These are phyloP conservation scores for Globisporangium okanoganense DNA, from an alignment of 352 stramenopile species.

Conservation along the genomic window DNA sequence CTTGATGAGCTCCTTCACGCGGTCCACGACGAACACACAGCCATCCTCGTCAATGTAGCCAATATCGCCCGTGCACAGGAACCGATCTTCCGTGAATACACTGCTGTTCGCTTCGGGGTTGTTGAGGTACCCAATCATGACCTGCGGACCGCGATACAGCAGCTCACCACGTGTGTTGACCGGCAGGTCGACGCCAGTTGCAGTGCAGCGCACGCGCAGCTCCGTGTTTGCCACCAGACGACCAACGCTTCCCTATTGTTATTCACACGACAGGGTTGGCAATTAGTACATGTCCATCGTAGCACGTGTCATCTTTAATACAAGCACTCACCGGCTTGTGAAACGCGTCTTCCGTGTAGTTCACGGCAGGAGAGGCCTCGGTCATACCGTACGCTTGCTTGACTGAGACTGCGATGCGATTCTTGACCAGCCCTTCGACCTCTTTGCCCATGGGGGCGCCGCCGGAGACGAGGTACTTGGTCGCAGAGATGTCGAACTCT, in stretches of 20 bases:
- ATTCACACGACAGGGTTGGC: no score
- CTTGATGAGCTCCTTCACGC: slow-evolving; percentile 96
- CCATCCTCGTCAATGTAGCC: slow-evolving; percentile 89
- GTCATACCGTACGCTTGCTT: slow-evolving; percentile 68
- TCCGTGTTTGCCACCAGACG: slow-evolving; percentile 56
- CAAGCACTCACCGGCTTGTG: neutral
- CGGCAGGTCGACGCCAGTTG: slow-evolving; percentile 34
- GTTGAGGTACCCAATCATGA: slow-evolving; percentile 92
- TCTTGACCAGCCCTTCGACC: slow-evolving; percentile 46
- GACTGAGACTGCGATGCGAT: slow-evolving; percentile 52
- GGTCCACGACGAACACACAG: slow-evolving; percentile 90
- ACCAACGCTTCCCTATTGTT: slow-evolving; percentile 18
- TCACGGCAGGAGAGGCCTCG: slow-evolving; percentile 36
- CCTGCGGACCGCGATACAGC: slow-evolving; percentile 79
- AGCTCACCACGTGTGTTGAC: slow-evolving; percentile 66
- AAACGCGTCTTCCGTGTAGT: slow-evolving; percentile 16
- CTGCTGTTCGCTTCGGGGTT: slow-evolving; percentile 78
- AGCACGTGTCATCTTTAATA: no score
- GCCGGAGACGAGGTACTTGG: slow-evolving; percentile 63
- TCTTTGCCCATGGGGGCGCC: slow-evolving; percentile 79
- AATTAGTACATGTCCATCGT: no score
- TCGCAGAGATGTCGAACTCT: slow-evolving; percentile 84
- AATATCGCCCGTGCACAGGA: slow-evolving; percentile 89
- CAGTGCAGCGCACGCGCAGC: slow-evolving; percentile 41
- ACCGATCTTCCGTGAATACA: slow-evolving; percentile 76